phyloP scores from a whole-genome alignment of 1,284 basidiomycete species.

The Irpex rosettiformis region DNA sequence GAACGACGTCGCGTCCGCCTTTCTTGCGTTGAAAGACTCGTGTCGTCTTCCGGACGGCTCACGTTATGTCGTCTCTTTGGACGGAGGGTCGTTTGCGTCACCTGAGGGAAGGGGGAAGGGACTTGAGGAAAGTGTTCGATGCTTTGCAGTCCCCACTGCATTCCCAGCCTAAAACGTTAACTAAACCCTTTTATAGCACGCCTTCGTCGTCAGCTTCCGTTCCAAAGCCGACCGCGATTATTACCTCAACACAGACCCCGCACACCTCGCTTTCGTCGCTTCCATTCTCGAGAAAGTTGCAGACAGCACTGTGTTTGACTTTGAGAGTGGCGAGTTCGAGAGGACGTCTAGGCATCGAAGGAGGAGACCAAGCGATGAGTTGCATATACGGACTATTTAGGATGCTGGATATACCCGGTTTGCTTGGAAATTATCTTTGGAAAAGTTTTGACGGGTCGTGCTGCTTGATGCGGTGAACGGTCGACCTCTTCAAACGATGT shows the following conservation, averaged over 20 bases:
- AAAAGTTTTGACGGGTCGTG: too few relatives aligned
- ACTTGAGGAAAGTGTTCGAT: constrained; percentile 3
- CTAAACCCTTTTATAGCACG: neutral
- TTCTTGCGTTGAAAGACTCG: constrained; percentile 12
- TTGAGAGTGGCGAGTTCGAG: constrained; percentile 9
- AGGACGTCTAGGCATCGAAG: neutral
- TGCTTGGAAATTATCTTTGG: too few relatives aligned
- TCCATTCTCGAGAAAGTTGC: constrained; percentile 5
- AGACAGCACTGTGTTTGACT: constrained; percentile 8
- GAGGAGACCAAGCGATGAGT: constrained; percentile 9
- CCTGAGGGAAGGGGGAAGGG: constrained; percentile 8
- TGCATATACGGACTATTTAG: constrained; percentile 8
- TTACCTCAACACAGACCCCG: constrained; percentile 8
- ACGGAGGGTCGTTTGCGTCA: constrained; percentile 11
- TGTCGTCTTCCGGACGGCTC: constrained; percentile 8
- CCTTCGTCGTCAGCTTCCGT: constrained; percentile 3
- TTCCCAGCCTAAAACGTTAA: neutral
- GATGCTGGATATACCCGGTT: neutral
- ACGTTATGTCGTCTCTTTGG: constrained; percentile 9
- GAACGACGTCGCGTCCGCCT: constrained; percentile 8
- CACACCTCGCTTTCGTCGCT: constrained; percentile 8
- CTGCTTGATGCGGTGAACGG: too few relatives aligned
- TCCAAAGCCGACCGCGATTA: constrained; percentile 4
- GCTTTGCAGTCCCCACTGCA: neutral
- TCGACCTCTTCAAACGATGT: too few relatives aligned